Conservation (phyloP, 495 filamentous ascomycete species). For the Aspergillus mulundensis region DNA sequence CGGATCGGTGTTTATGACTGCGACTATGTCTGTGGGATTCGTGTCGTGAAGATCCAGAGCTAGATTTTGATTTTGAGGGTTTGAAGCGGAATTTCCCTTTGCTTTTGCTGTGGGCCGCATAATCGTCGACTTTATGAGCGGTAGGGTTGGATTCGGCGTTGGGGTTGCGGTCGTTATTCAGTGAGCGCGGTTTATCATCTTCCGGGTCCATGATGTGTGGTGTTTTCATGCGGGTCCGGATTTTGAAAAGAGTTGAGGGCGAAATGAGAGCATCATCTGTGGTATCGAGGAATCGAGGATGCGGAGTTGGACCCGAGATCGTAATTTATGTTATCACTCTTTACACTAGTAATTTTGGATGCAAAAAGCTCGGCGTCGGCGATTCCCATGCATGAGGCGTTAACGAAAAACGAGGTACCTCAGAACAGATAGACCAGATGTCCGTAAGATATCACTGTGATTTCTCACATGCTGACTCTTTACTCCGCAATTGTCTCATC, state of each 20-base stretch:
- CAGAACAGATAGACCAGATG: no score
- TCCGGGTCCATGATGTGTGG: background rate
- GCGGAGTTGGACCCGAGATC: background rate
- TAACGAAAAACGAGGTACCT: no score
- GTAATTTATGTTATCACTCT: background rate
- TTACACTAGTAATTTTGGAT: background rate
- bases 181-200: background rate
- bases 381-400: no score
- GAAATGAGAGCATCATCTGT: background rate
- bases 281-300: no score
- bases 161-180: background rate
- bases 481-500: background rate
- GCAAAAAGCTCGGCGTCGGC: no score
- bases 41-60: slow-evolving; percentile 13
- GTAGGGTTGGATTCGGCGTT: background rate
- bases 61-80: slow-evolving; percentile 8
- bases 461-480: no score
- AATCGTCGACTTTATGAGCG: slow-evolving; percentile 15
- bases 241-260: background rate
- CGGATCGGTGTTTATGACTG: slow-evolving; percentile 12
- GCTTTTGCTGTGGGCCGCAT: slow-evolving; percentile 22
- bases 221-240: background rate
- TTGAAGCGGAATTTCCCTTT: slow-evolving; percentile 58
- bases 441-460: no score
- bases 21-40: slow-evolving; percentile 28